phyloP scores from a whole-genome alignment of 768 basidiomycete genomes.

The Xerocomus potaroensis region DNA sequence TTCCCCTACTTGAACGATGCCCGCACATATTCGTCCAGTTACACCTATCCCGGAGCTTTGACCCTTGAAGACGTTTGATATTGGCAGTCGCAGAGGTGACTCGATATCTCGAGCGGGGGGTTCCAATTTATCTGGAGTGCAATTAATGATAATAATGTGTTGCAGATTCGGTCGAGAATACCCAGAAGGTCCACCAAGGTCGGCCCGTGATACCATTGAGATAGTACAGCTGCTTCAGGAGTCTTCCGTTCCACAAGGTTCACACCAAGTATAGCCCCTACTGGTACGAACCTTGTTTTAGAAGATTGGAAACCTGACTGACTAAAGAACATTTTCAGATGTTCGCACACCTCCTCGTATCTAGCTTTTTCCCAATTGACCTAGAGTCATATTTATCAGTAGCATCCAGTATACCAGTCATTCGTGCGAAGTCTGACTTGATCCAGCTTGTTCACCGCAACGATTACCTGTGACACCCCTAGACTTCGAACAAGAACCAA shows the following conservation, averaged over 20 bases:
- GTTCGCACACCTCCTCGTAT: conserved; percentile 77
- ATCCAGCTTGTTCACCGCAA: conserved; percentile 95
- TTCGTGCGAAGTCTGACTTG: conserved; percentile 46
- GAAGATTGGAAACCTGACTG: conserved; percentile 82
- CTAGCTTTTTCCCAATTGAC: conserved; percentile 83
- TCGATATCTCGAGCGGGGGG: conserved; percentile 76
- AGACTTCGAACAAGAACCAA: conserved; percentile 86
- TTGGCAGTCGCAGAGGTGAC: conserved; percentile 77
- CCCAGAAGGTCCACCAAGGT: conserved; percentile 83
- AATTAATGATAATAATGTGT: background rate
- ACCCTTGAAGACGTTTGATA: conserved; percentile 94
- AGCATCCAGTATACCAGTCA: background rate
- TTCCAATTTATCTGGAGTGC: conserved; percentile 64
- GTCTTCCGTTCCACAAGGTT: conserved; percentile 61
- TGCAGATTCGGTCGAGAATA: conserved; percentile 29
- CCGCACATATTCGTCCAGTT: conserved; percentile 79
- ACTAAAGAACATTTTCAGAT: conserved; percentile 73
- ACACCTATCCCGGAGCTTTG: conserved; percentile 75
- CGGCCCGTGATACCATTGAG: conserved; percentile 80
- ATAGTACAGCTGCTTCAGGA: conserved; percentile 44
- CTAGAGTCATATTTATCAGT: conserved; percentile 36
- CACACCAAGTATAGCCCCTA: conserved; percentile 85
- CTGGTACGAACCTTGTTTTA: conserved; percentile 82
- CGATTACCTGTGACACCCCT: conserved; percentile 86
- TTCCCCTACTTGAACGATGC: conserved; percentile 91